Conservation (phyloP, 2,329 filamentous ascomycete genomes). For the Pestalotiopsis sp. region DNA sequence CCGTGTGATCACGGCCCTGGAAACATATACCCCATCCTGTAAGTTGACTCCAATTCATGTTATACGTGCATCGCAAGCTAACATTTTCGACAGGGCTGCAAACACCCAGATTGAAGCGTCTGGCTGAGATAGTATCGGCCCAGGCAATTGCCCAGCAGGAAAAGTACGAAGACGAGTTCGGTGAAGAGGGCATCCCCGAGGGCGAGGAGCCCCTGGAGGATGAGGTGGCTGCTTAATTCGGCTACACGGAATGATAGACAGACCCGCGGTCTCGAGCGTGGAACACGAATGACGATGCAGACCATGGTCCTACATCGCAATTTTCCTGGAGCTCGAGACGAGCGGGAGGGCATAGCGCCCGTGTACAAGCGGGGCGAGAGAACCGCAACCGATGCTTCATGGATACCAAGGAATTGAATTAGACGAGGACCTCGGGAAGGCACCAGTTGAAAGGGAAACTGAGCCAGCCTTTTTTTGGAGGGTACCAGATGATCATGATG, state of each 20-base stretch:
- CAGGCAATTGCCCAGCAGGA: conserved; percentile 96
- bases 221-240: conserved; percentile 29
- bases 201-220: conserved; percentile 49
- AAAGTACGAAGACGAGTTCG: conserved; percentile 55
- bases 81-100: conserved; percentile 72
- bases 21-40: conserved; percentile 99
- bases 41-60: conserved; percentile 41
- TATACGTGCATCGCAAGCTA: conserved; percentile 5
- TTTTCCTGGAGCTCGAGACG: neutral
- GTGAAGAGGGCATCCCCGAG: conserved; percentile 46
- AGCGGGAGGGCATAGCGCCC: neutral
- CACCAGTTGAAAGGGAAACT: neutral
- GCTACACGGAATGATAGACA: conserved; percentile 1
- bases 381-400: conserved; percentile 8
- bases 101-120: conserved; percentile 89
- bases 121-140: conserved; percentile 97
- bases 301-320: neutral
- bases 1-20: conserved; percentile 89
- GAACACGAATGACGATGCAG: neutral
- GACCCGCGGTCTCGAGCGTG: neutral
- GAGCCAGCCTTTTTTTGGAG: neutral
- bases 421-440: conserved; percentile 1
- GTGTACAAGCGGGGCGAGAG: neutral
- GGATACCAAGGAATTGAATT: conserved; percentile 13
- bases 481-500: neutral